Evolutionary conservation across 2,329 filamentous ascomycete species (phyloP).

Genomic region (Daldinia sp.): DNA sequence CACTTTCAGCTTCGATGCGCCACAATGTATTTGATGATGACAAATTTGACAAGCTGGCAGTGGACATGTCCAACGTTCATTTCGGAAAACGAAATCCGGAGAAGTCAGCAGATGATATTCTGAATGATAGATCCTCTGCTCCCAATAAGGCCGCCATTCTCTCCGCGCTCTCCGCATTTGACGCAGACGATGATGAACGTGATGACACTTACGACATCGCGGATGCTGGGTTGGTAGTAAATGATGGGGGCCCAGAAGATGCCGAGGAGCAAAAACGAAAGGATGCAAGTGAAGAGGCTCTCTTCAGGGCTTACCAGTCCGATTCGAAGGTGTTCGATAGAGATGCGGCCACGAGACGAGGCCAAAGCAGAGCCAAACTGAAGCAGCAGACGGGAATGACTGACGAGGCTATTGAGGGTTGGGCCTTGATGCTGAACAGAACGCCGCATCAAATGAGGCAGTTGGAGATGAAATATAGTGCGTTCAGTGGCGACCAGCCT

Average conservation of each 20-base stretch:
- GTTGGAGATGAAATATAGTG: constrained; percentile 77
- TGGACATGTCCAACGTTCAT: constrained; percentile 76
- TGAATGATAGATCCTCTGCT: constrained; percentile 72
- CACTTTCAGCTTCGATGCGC: constrained; percentile 66
- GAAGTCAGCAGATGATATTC: constrained; percentile 77
- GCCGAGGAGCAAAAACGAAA: constrained; percentile 57
- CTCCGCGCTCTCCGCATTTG: constrained; percentile 87
- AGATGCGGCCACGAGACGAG: constrained; percentile 76
- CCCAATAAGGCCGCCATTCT: constrained; percentile 88
- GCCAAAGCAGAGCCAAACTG: constrained; percentile 71
- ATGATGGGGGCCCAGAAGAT: constrained; percentile 71
- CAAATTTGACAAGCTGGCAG: constrained; percentile 77
- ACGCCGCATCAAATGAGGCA: constrained; percentile 76
- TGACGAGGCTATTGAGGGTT: constrained; percentile 94
- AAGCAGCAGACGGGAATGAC: constrained; percentile 87
- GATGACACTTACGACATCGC: constrained; percentile 96
- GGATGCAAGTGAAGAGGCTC: constrained; percentile 73
- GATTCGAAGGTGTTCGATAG: constrained; percentile 76
- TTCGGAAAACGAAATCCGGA: constrained; percentile 78
- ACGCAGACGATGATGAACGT: constrained; percentile 94
- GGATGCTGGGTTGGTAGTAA: constrained; percentile 91
- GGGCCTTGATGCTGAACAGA: constrained; percentile 85
- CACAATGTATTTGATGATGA: constrained; percentile 85
- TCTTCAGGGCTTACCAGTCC: constrained; percentile 79
- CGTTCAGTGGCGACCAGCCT: constrained; percentile 74